Conservation (phyloP, 2,329 filamentous ascomycete species). For the Pyrenochaeta sp. region DNA sequence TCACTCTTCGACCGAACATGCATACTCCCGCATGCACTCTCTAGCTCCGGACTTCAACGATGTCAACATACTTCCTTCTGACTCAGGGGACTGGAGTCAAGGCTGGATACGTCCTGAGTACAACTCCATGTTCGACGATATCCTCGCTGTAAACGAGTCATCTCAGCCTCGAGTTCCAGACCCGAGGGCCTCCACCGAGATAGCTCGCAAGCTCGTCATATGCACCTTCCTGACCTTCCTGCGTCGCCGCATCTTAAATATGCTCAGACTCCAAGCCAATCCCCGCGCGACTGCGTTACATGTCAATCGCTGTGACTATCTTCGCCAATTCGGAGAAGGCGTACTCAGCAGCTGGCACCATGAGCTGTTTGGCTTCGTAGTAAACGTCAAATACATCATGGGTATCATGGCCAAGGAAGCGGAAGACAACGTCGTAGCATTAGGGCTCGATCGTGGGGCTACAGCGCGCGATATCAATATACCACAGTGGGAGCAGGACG, state of each 20-base stretch:
- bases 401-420: slow-evolving; percentile 12
- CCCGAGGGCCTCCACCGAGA: slow-evolving; percentile 2
- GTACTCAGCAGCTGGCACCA: slow-evolving; percentile 10
- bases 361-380: slow-evolving; percentile 13
- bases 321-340: slow-evolving; percentile 1
- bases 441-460: background rate
- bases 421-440: slow-evolving; percentile 12
- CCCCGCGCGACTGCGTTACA: background rate
- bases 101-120: background rate
- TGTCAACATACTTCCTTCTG: background rate
- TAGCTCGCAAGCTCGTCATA: slow-evolving; percentile 5
- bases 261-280: slow-evolving; percentile 4
- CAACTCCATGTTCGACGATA: background rate
- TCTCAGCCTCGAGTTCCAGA: background rate
- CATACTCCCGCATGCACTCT: slow-evolving; percentile 7
- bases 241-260: slow-evolving; percentile 2
- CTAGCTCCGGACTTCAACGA: slow-evolving; percentile 5
- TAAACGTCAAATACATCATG: slow-evolving; percentile 9
- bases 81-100: background rate
- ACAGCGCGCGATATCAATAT: background rate
- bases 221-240: slow-evolving; percentile 2
- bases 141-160: background rate
- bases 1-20: slow-evolving; percentile 5
- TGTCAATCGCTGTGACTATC: slow-evolving; percentile 6
- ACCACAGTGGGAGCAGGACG: slow-evolving; percentile 13